A percentile compares a stretch with the other conserved stretches of the same genome.
phyloP scores from a whole-genome alignment of 768 basidiomycete species.

The Naganishia vishniacii region DNA sequence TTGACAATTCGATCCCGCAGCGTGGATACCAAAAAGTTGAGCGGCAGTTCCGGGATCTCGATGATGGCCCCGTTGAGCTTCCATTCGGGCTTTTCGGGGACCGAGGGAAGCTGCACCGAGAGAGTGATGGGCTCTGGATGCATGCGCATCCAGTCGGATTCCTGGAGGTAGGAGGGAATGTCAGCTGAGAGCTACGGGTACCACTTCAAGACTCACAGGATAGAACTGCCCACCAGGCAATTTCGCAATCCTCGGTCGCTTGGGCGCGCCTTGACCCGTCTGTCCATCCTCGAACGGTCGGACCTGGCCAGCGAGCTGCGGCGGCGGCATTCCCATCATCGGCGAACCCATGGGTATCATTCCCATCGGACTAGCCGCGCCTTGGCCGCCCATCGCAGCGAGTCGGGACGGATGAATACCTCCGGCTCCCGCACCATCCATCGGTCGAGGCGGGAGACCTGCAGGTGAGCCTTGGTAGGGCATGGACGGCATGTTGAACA shows the following conservation, averaged over 20 bases:
- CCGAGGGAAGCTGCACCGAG: conserved; percentile 72
- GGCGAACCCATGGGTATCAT: conserved; percentile 9
- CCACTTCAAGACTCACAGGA: conserved; percentile 52
- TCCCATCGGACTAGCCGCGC: conserved; percentile 39
- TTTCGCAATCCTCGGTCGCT: conserved; percentile 80
- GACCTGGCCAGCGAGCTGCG: conserved; percentile 56
- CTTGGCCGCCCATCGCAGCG: conserved; percentile 57
- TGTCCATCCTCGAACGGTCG: conserved; percentile 59
- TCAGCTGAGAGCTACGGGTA: conserved; percentile 9
- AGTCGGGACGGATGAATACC: conserved; percentile 67
- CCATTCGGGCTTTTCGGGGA: conserved; percentile 83
- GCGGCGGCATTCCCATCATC: conserved; percentile 27
- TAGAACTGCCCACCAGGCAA: conserved; percentile 76
- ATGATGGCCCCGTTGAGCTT: conserved; percentile 77
- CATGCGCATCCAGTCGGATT: conserved; percentile 75
- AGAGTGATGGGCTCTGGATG: conserved; percentile 88
- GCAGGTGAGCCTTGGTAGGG: conserved; percentile 11
- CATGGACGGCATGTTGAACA: conserved; percentile 27
- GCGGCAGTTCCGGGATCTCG: conserved; percentile 72
- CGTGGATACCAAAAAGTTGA: conserved; percentile 77
- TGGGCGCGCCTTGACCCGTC: conserved; percentile 67
- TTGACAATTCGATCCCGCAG: conserved; percentile 81
- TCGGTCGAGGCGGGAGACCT: conserved; percentile 24
- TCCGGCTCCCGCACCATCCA: conserved; percentile 43
- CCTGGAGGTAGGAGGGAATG: conserved; percentile 27